Evolutionary conservation across 805 yeast genomes (phyloP), one percentile per base, ranked within the genome.

Genomic region (baker's yeast (Saccharomyces cerevisiae)): DNA sequence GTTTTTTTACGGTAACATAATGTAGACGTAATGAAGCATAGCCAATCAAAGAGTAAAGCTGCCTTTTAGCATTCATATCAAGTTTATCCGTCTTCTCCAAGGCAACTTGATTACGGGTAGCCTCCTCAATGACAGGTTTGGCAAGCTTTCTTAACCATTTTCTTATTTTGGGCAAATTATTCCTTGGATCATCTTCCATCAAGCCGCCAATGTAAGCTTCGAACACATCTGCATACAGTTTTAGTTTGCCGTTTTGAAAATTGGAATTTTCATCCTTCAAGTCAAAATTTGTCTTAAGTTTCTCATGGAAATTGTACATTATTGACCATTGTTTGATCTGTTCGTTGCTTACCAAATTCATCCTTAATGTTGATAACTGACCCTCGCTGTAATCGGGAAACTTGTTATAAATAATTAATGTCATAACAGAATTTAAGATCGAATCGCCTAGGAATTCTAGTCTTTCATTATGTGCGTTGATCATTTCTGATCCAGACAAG

Each of bases 161-260:
- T 58, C 77, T 77, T 6, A 86, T 77, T 24, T 69, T 75, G 1
- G 72, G 66, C 50, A 79, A 71, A 56, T 82, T 79, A 17, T 72
- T 68, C 11, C 71, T 72, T 46, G 69, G 65, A 24, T 73, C 70
- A 47, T 79, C 73, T 58, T 87, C 95, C 24, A 81, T 74, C 31
- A 92, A 69, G 0, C 95, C 99, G 6, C 96, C 98, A 48, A 94
- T 77, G 61, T 92, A 92, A 0, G 98, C 97, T 70, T 94, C 99
- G 66, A 92, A 88, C 0, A 87, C 82, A 74, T 92, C 99, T 0
- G 98, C 96, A 63, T 79, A 79, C 3, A 87, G 73, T 65, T 94
- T 94, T 58, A 79, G 79, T 55, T 78, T 81, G 8, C 88, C 87
- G 32, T 73, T 72, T 29, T 70, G 67, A 52, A 78, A 74, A 21